Evolutionary conservation across 2,329 filamentous ascomycete genomes (phyloP).

Genomic region (Penicillium sp.): DNA sequence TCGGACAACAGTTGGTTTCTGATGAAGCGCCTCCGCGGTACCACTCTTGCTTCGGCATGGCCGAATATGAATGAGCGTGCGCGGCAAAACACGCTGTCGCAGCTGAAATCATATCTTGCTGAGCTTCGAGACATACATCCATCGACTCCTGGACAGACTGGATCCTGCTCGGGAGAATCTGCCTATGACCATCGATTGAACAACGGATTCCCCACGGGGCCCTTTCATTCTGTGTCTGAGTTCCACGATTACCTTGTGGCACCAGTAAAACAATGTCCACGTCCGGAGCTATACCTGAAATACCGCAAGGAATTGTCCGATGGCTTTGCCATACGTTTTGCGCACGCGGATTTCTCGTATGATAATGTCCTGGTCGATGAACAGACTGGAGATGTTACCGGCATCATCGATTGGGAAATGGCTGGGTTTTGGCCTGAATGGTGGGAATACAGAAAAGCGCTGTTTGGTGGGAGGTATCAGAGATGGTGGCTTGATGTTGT

Average conservation of each 20-base stretch:
- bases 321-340: too few relatives aligned
- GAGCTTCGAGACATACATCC: slow-evolving; percentile 2
- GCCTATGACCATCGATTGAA: slow-evolving; percentile 5
- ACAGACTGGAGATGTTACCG: background rate
- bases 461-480: background rate
- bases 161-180: slow-evolving; percentile 2
- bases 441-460: background rate
- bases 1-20: slow-evolving; percentile 4
- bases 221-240: background rate
- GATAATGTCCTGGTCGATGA: background rate
- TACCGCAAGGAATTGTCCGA: too few relatives aligned
- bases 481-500: slow-evolving; percentile 3
- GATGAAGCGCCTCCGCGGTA: background rate
- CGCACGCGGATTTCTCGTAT: too few relatives aligned
- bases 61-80: slow-evolving; percentile 1
- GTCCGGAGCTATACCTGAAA: too few relatives aligned
- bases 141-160: slow-evolving; percentile 1
- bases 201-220: background rate
- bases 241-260: background rate
- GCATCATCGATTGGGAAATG: slow-evolving; percentile 2
- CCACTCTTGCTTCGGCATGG: slow-evolving; percentile 2
- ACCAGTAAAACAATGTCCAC: too few relatives aligned
- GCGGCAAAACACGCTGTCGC: slow-evolving; percentile 2
- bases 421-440: slow-evolving; percentile 4
- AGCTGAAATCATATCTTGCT: slow-evolving; percentile 1